phyloP scores from a whole-genome alignment of 306 rosid genomes.

The Malus orientalis region DNA sequence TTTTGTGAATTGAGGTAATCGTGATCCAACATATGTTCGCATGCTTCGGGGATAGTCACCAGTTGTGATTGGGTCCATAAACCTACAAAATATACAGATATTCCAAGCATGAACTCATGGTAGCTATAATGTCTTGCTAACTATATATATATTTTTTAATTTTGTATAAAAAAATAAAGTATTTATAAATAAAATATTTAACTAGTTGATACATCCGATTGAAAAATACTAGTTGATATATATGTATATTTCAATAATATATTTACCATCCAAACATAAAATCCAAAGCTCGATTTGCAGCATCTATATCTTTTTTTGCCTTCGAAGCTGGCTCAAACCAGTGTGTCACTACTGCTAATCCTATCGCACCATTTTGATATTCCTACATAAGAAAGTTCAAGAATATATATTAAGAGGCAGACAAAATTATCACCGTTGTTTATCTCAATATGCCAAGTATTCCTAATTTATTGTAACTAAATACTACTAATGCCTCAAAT shows the following conservation, averaged over 20 bases:
- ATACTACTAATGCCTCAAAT: neutral
- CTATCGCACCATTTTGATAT: conserved; percentile 20
- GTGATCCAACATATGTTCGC: conserved; percentile 38
- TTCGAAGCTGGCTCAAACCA: conserved; percentile 13
- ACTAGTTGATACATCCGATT: too few species aligned
- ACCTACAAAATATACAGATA: conserved; percentile 24
- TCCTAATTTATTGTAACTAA: neutral
- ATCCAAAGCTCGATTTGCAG: neutral
- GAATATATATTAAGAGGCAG: neutral
- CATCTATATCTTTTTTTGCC: neutral
- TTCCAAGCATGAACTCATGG: too few species aligned
- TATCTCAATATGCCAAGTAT: neutral
- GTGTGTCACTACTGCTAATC: conserved; percentile 6
- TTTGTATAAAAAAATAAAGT: too few species aligned
- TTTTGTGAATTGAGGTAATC: conserved; percentile 50
- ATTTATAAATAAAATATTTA: too few species aligned
- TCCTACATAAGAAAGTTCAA: neutral
- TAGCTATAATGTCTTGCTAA: too few species aligned
- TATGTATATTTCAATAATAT: too few species aligned
- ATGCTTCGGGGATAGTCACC: conserved; percentile 46
- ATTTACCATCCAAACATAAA: too few species aligned
- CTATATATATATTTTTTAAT: too few species aligned
- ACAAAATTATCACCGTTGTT: neutral
- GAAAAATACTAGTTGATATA: too few species aligned
- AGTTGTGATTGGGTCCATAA: conserved; percentile 43